Conservation (phyloP, 1,284 basidiomycete genomes). For the Agaricales sp. region DNA sequence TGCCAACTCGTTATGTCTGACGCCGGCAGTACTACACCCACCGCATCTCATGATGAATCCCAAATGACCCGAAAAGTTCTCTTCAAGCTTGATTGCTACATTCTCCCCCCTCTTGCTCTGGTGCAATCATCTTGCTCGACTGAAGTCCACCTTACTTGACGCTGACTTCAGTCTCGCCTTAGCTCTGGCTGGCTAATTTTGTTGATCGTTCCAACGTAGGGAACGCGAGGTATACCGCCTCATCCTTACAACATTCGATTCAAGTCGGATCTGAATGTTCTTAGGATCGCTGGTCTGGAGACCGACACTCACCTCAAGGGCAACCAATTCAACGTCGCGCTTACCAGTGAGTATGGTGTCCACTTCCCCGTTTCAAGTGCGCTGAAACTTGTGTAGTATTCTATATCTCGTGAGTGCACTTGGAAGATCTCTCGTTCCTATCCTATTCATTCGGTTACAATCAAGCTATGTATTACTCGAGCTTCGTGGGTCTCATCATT, state of each 20-base stretch:
- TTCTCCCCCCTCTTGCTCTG: conserved; percentile 43
- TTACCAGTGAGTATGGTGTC: conserved; percentile 33
- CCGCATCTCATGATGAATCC: neutral
- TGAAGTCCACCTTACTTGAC: neutral
- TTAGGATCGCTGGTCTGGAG: conserved; percentile 45
- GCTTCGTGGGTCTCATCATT: conserved; percentile 32
- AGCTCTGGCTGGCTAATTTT: conserved; percentile 54
- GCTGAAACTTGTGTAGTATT: conserved; percentile 29
- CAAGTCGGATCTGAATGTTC: neutral
- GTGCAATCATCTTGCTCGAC: conserved; percentile 18
- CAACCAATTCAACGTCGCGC: conserved; percentile 47
- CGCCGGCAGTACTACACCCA: neutral
- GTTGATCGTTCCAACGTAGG: conserved; percentile 17
- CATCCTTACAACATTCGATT: too few species aligned
- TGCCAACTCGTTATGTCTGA: neutral
- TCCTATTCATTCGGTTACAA: neutral
- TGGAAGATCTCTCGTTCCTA: too few species aligned
- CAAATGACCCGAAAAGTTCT: neutral
- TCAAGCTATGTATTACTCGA: conserved; percentile 48
- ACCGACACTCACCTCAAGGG: conserved; percentile 39
- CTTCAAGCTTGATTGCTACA: conserved; percentile 14
- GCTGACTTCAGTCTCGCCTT: neutral
- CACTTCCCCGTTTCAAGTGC: conserved; percentile 2
- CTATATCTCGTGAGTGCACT: conserved; percentile 35
- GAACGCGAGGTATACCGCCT: neutral